phyloP scores from a whole-genome alignment of 352 stramenopile species.

The Discostella stelligera region DNA sequence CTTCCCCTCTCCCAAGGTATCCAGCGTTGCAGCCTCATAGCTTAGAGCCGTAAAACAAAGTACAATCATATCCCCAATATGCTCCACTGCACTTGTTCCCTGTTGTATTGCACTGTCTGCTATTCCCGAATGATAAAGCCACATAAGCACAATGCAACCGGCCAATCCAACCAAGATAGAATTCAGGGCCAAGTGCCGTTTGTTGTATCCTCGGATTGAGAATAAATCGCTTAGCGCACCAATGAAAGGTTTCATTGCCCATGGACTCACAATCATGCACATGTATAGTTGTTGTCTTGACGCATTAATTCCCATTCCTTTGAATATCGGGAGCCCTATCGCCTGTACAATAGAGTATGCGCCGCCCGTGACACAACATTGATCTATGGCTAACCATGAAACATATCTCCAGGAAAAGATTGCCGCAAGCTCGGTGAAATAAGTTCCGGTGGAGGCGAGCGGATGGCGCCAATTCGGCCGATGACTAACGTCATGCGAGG shows the following conservation, averaged over 20 bases:
- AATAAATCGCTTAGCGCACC: slow-evolving; percentile 31
- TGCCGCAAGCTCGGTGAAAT: slow-evolving; percentile 21
- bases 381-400: slow-evolving; percentile 34
- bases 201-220: too few species aligned
- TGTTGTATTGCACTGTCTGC: slow-evolving; percentile 11
- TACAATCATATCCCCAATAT: slow-evolving; percentile 30
- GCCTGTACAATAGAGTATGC: slow-evolving; percentile 10
- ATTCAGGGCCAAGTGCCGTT: background rate
- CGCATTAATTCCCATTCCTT: slow-evolving; percentile 38
- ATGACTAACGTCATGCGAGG: too few species aligned
- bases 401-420: slow-evolving; percentile 35
- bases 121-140: slow-evolving; percentile 23
- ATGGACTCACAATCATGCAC: too few species aligned
- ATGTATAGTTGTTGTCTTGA: too few species aligned
- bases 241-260: slow-evolving; percentile 31
- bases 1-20: slow-evolving; percentile 29
- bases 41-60: background rate
- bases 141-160: slow-evolving; percentile 18
- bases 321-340: slow-evolving; percentile 36
- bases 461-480: slow-evolving; percentile 26
- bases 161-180: slow-evolving; percentile 32
- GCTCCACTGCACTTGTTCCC: slow-evolving; percentile 1
- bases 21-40: background rate
- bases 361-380: slow-evolving; percentile 37
- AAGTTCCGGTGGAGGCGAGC: slow-evolving; percentile 14